phyloP scores from a whole-genome alignment of 345 rosid species.

The Gossypium raimondii region DNA sequence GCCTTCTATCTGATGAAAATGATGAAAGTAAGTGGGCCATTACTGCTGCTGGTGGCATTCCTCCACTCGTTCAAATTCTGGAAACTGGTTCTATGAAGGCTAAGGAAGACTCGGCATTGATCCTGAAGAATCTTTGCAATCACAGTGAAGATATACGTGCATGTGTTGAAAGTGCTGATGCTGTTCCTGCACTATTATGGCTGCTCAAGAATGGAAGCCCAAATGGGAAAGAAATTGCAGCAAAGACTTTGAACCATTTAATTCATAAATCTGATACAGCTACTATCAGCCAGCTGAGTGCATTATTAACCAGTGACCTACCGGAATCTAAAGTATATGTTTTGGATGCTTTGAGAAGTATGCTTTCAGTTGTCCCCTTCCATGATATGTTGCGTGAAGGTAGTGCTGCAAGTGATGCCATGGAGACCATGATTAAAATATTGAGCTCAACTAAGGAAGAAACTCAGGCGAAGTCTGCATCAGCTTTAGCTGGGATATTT shows the following conservation, averaged over 20 bases:
- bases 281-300: slow-evolving; percentile 95
- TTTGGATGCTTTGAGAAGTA: slow-evolving; percentile 91
- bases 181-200: slow-evolving; percentile 99
- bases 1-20: slow-evolving; percentile 88
- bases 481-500: slow-evolving; percentile 89
- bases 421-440: slow-evolving; percentile 89
- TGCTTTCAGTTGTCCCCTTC: slow-evolving; percentile 86
- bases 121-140: slow-evolving; percentile 94
- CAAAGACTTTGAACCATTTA: slow-evolving; percentile 93
- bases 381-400: slow-evolving; percentile 83
- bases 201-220: slow-evolving; percentile 93
- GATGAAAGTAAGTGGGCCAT: slow-evolving; percentile 99
- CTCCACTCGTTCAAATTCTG: slow-evolving; percentile 97
- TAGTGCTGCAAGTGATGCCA: slow-evolving; percentile 97
- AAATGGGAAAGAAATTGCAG: slow-evolving; percentile 97
- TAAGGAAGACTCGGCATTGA: slow-evolving; percentile 95
- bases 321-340: slow-evolving; percentile 94
- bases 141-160: slow-evolving; percentile 99
- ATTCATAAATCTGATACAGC: slow-evolving; percentile 98
- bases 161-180: slow-evolving; percentile 99
- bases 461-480: slow-evolving; percentile 96
- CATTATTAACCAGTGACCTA: slow-evolving; percentile 86
- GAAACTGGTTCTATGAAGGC: slow-evolving; percentile 98
- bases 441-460: slow-evolving; percentile 82
- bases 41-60: slow-evolving; percentile 99